A percentile compares a stretch with the other conserved stretches of the same genome.
Evolutionary conservation across 495 filamentous ascomycete species (phyloP).

Genomic region (Penicillium macrosclerotiorum): DNA sequence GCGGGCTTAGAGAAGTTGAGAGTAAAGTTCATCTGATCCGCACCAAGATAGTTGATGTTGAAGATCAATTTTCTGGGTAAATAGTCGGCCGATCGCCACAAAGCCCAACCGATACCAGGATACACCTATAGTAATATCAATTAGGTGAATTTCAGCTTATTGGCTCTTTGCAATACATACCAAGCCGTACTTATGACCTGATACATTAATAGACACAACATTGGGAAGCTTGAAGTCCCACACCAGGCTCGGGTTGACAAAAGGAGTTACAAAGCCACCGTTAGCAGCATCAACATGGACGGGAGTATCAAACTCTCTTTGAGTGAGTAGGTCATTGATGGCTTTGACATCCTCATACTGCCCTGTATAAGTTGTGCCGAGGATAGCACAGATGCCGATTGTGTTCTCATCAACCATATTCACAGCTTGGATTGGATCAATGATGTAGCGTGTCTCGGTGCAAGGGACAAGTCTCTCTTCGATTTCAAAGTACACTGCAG

Average conservation of each 20-base stretch:
- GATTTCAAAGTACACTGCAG: constrained; percentile 86
- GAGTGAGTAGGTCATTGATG: constrained; percentile 76
- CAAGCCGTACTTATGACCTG: constrained; percentile 81
- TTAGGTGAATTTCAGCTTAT: too few relatives aligned
- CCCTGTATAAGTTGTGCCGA: constrained; percentile 93
- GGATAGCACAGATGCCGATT: constrained; percentile 85
- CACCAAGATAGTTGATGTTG: constrained; percentile 96
- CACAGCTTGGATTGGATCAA: constrained; percentile 81
- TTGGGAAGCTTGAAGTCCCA: constrained; percentile 89
- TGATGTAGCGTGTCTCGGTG: constrained; percentile 74
- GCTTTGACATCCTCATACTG: constrained; percentile 91
- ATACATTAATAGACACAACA: constrained; percentile 89
- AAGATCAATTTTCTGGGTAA: constrained; percentile 89
- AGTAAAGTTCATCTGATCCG: constrained; percentile 95
- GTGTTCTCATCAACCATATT: constrained; percentile 91
- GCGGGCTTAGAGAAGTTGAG: constrained; percentile 95
- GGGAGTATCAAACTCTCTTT: constrained; percentile 68
- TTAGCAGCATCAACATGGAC: constrained; percentile 92
- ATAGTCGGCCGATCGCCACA: constrained; percentile 81
- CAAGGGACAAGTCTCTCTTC: constrained; percentile 89
- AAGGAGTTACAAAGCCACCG: constrained; percentile 88
- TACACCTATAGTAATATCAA: too few relatives aligned
- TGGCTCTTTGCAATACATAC: constrained; percentile 38
- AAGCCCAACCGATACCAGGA: constrained; percentile 88
- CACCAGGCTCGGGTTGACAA: constrained; percentile 71